Conservation (phyloP, 768 basidiomycete species). For the Tricholoma sp. region DNA sequence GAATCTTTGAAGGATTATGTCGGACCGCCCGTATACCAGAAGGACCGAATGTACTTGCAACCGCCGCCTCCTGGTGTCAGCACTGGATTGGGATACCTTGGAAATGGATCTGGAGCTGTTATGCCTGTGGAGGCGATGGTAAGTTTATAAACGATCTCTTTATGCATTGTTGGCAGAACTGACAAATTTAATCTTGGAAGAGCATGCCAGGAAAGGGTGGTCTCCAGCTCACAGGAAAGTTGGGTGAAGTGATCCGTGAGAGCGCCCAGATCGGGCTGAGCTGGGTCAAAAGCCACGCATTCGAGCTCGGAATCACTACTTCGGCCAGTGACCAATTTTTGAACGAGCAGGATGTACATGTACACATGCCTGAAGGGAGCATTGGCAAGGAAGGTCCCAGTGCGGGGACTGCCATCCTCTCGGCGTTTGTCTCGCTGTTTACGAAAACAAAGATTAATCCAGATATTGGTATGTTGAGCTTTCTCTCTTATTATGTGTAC, state of each 20-base stretch:
- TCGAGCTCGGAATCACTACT: conserved; percentile 79
- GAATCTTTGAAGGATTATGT: conserved; percentile 96
- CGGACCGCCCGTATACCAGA: conserved; percentile 92
- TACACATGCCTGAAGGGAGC: conserved; percentile 96
- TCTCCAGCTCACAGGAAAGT: conserved; percentile 91
- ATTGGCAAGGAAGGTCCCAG: conserved; percentile 95
- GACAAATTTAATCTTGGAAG: conserved; percentile 36
- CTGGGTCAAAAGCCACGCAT: conserved; percentile 91
- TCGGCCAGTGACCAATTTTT: conserved; percentile 71
- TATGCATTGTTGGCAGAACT: no score
- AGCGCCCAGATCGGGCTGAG: conserved; percentile 92
- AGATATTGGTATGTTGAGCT: conserved; percentile 68
- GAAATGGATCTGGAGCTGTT: conserved; percentile 93
- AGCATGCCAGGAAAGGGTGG: conserved; percentile 95
- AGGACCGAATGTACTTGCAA: conserved; percentile 81
- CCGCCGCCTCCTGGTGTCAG: conserved; percentile 88
- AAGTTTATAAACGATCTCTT: conserved; percentile 20
- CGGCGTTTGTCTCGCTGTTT: conserved; percentile 89
- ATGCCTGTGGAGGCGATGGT: conserved; percentile 97
- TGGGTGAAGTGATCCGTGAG: conserved; percentile 97
- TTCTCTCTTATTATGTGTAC: neutral
- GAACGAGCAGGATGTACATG: conserved; percentile 83
- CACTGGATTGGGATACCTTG: conserved; percentile 92
- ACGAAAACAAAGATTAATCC: conserved; percentile 79
- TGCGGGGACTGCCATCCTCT: conserved; percentile 90